A percentile compares a stretch with the other conserved stretches of the same genome.
phyloP scores from a whole-genome alignment of 345 rosid species.

The Clausena lansium region DNA sequence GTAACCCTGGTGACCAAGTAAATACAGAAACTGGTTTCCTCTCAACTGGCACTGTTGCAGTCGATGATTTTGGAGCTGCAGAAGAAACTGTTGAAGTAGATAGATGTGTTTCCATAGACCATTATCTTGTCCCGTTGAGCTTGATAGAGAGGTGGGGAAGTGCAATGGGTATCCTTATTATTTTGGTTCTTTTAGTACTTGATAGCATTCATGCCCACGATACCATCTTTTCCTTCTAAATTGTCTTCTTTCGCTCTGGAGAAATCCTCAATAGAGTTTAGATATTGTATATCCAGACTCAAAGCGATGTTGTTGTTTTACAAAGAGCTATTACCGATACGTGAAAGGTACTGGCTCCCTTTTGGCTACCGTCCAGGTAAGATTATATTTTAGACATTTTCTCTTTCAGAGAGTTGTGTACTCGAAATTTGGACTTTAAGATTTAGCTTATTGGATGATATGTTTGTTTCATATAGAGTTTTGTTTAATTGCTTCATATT shows the following conservation, averaged over 20 bases:
- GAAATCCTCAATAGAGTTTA: slow-evolving; percentile 33
- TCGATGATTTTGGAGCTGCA: slow-evolving; percentile 27
- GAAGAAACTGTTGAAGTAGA: slow-evolving; percentile 35
- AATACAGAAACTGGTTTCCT: slow-evolving; percentile 24
- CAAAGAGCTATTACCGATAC: slow-evolving; percentile 89
- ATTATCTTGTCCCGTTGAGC: slow-evolving; percentile 62
- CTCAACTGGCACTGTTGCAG: slow-evolving; percentile 17
- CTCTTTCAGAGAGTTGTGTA: not conserved
- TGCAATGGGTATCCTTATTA: slow-evolving; percentile 86
- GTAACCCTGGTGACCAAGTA: slow-evolving; percentile 24
- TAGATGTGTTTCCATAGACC: slow-evolving; percentile 28
- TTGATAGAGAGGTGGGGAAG: slow-evolving; percentile 93
- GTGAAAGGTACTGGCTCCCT: slow-evolving; percentile 96
- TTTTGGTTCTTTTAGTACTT: slow-evolving; percentile 14
- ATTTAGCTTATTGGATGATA: slow-evolving; percentile 5
- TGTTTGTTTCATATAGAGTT: not conserved
- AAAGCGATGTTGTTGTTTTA: slow-evolving; percentile 89
- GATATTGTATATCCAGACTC: slow-evolving; percentile 94
- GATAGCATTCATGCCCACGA: not conserved
- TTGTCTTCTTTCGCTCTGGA: not conserved
- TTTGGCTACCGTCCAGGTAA: slow-evolving; percentile 78
- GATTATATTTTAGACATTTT: slow-evolving; percentile 7
- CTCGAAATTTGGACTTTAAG: not conserved
- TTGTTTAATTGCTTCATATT: slow-evolving; percentile 1
- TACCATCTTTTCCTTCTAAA: not conserved